These are phyloP conservation scores for Talaromyces adpressus DNA, from an alignment of 495 filamentous ascomycete species.

Conservation along the genomic window DNA sequence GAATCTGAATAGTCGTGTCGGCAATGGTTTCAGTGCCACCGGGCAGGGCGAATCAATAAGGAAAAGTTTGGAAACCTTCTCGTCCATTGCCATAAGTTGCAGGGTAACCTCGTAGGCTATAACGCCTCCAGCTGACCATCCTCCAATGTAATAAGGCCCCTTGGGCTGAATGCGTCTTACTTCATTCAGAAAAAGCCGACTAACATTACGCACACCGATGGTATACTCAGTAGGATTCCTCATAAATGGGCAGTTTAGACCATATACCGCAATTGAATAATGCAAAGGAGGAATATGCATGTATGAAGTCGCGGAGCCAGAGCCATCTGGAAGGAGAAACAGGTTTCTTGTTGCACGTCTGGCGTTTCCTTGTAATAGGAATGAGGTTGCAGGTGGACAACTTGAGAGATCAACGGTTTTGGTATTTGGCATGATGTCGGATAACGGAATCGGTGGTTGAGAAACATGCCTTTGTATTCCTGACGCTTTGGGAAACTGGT, in stretches of 20 bases:
- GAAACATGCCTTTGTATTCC: too few species aligned
- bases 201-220: constrained; percentile 47
- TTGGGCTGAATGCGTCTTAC: constrained; percentile 66
- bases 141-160: constrained; percentile 60
- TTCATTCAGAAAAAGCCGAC: constrained; percentile 51
- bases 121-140: constrained; percentile 84
- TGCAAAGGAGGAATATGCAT: constrained; percentile 42
- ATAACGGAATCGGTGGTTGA: too few species aligned
- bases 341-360: constrained; percentile 16
- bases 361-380: constrained; percentile 21
- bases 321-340: constrained; percentile 27
- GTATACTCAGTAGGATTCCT: constrained; percentile 48
- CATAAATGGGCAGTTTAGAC: constrained; percentile 61
- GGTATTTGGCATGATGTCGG: too few species aligned
- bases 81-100: constrained; percentile 58
- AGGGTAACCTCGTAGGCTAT: constrained; percentile 79
- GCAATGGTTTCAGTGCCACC: constrained; percentile 18
- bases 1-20: too few species aligned
- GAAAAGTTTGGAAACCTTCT: constrained; percentile 64
- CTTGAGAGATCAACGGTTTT: too few species aligned
- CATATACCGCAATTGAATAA: constrained; percentile 51
- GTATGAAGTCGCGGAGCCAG: constrained; percentile 17
- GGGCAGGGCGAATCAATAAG: constrained; percentile 80
- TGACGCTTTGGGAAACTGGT: too few species aligned
- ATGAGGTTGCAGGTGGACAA: constrained; percentile 19